These are phyloP conservation scores for Pochonia chlamydosporia DNA, from an alignment of 2,329 filamentous ascomycete genomes.

Conservation along the genomic window DNA sequence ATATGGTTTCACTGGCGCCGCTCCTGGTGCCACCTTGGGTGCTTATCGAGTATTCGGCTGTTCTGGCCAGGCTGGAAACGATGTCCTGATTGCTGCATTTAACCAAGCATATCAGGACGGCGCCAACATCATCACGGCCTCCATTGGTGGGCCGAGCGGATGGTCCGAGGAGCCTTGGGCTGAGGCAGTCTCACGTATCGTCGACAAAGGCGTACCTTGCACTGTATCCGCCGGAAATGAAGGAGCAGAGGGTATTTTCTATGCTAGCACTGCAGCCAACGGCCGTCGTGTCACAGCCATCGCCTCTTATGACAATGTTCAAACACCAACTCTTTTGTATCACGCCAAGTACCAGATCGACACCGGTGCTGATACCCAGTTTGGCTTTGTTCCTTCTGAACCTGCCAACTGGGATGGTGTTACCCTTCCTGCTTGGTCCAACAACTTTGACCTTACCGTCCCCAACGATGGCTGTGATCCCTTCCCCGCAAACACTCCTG, in stretches of 20 bases:
- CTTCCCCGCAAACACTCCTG: constrained; percentile 46
- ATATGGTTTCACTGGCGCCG: constrained; percentile 51
- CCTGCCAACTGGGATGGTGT: constrained; percentile 39
- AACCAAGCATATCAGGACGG: constrained; percentile 56
- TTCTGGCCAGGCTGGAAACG: constrained; percentile 41
- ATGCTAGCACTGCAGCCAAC: constrained; percentile 40
- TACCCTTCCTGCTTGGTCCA: constrained; percentile 42
- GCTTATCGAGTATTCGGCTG: constrained; percentile 55
- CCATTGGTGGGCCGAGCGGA: constrained; percentile 44
- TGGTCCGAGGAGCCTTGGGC: constrained; percentile 49
- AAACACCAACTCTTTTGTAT: constrained; percentile 36
- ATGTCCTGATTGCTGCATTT: constrained; percentile 54
- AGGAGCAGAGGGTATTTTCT: constrained; percentile 41
- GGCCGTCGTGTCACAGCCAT: constrained; percentile 42
- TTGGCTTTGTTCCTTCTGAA: constrained; percentile 37
- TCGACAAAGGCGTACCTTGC: constrained; percentile 46
- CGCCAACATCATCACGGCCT: constrained; percentile 50
- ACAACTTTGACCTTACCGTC: constrained; percentile 42
- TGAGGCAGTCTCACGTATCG: constrained; percentile 44
- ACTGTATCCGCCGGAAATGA: constrained; percentile 48
- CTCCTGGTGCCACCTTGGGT: constrained; percentile 49
- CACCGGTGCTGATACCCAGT: constrained; percentile 24
- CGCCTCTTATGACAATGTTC: constrained; percentile 43
- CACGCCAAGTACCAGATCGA: constrained; percentile 35
- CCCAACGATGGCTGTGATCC: constrained; percentile 45